These are phyloP conservation scores for Plasmopara halstedii DNA, from an alignment of 352 stramenopile genomes.

Conservation along the genomic window DNA sequence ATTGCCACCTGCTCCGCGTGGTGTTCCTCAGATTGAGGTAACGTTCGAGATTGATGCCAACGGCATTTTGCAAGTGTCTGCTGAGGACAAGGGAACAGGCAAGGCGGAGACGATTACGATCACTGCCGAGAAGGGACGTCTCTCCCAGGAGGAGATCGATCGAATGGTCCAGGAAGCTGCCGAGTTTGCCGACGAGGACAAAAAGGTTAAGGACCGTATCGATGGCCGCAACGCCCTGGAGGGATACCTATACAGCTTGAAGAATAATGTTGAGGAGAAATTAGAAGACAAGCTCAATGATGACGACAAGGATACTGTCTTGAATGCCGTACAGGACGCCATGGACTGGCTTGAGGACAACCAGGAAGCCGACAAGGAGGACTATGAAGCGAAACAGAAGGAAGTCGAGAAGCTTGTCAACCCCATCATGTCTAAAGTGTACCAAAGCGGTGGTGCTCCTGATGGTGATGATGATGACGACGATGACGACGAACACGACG, in stretches of 20 bases:
- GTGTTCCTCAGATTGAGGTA: slow-evolving; percentile 98
- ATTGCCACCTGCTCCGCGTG: slow-evolving; percentile 95
- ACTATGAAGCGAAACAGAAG: slow-evolving; percentile 98
- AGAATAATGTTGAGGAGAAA: slow-evolving; percentile 93
- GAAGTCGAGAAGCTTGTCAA: slow-evolving; percentile 98
- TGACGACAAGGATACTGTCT: slow-evolving; percentile 87
- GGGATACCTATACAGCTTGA: slow-evolving; percentile 94
- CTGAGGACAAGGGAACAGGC: slow-evolving; percentile 98
- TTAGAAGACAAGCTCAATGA: slow-evolving; percentile 94
- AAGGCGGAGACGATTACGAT: slow-evolving; percentile 98
- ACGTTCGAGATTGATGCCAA: slow-evolving; percentile 99
- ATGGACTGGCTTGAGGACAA: slow-evolving; percentile 99
- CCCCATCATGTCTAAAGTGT: slow-evolving; percentile 98
- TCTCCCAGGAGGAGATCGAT: slow-evolving; percentile 98
- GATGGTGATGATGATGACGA: slow-evolving; percentile 79
- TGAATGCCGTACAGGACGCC: slow-evolving; percentile 94
- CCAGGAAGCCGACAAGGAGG: slow-evolving; percentile 96
- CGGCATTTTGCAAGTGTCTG: slow-evolving; percentile 97
- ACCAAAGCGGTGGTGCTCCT: slow-evolving; percentile 75
- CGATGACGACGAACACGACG: slow-evolving; percentile 85
- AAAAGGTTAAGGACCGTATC: slow-evolving; percentile 95
- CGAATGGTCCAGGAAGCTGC: slow-evolving; percentile 98
- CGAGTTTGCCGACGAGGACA: slow-evolving; percentile 98
- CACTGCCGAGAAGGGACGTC: slow-evolving; percentile 97
- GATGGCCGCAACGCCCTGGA: slow-evolving; percentile 96